Base-by-base conservation (phyloP, 495 filamentous ascomycete genomes). In the Penicillium riverlandense region DNA sequence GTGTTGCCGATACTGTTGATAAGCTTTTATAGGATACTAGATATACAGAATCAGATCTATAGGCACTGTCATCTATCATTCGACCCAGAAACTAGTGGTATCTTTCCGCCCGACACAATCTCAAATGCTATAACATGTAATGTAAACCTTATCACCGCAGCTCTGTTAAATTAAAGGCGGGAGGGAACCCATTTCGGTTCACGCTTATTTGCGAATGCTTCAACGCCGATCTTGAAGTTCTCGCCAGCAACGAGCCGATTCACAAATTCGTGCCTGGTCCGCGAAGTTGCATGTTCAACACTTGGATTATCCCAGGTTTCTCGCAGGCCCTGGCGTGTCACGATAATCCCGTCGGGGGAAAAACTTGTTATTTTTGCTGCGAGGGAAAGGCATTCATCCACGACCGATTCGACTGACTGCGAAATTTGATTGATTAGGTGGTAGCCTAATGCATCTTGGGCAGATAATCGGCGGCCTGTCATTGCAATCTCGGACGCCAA, bases 151-250 rank as follows among this genome's bases (percentile, higher is more conserved):
- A 16, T 16, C 15, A 4, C 15, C 15, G 22, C 0, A 22, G 22
- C 2, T 22, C 22, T 22, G 4, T 22, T 3, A 6, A 22, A 22
- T 37, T 15, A 50, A 37, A 45, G 47, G 40, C 35, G 43, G 7
- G 43, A 41, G 14, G 43, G 39, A 29, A 61, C 59, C 86, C 88
- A 90, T 42, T 69, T 71, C 28, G 85, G 77, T 62, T 73, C 71
- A 69, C 79, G 73, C 71, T 78, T 87, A 72, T 83, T 80, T 32
- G 83, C 75, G 74, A 94, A 92, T 40, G 83, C 83, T 65, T 57
- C 72, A 34, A 91, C 65, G 0, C 86, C 88, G 64, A 88, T 85
- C 52, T 63, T 74, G 53, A 85, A 79, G 65, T 91, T 91, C 59
- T 86, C 80, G 7, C 82, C 85, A 13, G 51, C 64, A 33, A 79